Evolutionary conservation across 345 rosid genomes (phyloP).

Genomic region (Anacardium occidentale): DNA sequence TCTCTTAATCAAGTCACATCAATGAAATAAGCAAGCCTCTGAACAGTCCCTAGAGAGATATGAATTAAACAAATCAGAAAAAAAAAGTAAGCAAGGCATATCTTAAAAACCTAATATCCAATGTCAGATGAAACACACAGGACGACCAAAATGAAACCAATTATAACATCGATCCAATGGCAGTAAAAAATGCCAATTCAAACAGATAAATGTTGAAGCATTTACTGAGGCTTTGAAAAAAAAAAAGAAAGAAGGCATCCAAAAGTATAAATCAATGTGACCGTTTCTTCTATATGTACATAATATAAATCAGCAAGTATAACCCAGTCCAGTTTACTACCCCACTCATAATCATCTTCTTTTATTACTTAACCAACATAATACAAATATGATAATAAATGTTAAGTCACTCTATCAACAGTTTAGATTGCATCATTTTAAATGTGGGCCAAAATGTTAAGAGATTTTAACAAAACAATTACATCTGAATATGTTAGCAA

Average conservation of each 20-base stretch:
- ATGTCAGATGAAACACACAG: not conserved
- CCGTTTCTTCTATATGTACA: not conserved
- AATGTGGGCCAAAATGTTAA: constrained; percentile 2
- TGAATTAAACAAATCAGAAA: not conserved
- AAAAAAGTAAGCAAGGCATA: constrained; percentile 5
- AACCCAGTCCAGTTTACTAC: not conserved
- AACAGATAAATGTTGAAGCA: not conserved
- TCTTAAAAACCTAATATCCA: constrained; percentile 3
- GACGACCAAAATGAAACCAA: not conserved
- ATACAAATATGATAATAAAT: not conserved
- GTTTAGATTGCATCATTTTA: not conserved
- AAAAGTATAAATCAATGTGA: not conserved
- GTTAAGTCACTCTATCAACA: too few relatives aligned
- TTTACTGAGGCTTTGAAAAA: not conserved
- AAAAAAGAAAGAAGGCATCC: not conserved
- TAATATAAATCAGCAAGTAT: not conserved
- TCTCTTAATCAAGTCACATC: constrained; percentile 20
- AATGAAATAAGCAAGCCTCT: constrained; percentile 11
- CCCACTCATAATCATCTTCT: not conserved
- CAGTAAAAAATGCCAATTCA: not conserved
- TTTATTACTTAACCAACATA: not conserved
- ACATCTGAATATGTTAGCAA: not conserved
- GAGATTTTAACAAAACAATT: not conserved
- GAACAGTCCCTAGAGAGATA: constrained; percentile 10
- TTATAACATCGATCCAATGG: not conserved